These are phyloP conservation scores for Nyssa sinensis DNA, from an alignment of 148 eudicot genomes.

Conservation along the genomic window DNA sequence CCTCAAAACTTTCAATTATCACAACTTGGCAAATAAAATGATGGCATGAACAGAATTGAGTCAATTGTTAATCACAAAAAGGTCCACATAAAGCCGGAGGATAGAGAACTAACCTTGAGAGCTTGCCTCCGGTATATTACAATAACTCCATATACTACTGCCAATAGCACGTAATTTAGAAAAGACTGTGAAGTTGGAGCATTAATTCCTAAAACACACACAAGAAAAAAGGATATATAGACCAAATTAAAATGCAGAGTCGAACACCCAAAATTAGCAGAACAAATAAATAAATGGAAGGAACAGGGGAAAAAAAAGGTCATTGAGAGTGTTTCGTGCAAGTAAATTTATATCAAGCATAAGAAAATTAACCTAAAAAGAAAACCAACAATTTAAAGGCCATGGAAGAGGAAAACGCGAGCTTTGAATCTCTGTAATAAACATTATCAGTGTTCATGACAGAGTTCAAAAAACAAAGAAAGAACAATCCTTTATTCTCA, in stretches of 20 bases:
- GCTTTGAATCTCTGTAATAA: background rate
- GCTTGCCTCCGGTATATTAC: constrained; percentile 45
- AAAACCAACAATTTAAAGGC: background rate
- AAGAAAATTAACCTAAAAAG: background rate
- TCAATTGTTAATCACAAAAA: background rate
- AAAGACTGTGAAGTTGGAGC: constrained; percentile 91
- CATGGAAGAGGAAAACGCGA: background rate
- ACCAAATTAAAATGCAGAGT: background rate
- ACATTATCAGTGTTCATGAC: background rate
- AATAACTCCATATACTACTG: constrained; percentile 54
- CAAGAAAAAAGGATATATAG: background rate
- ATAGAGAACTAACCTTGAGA: constrained; percentile 51
- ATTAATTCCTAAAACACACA: constrained; percentile 55
- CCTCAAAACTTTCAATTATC: background rate
- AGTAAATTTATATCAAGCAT: background rate
- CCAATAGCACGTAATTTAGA: constrained; percentile 70
- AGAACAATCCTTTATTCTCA: background rate
- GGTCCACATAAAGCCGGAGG: constrained; percentile 2
- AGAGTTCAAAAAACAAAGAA: background rate
- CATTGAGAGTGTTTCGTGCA: background rate
- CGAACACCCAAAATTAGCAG: constrained; percentile 1
- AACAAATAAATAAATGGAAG: background rate
- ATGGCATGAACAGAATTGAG: background rate
- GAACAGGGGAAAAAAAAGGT: background rate
- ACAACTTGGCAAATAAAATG: background rate